Evolutionary conservation across 352 stramenopile genomes (phyloP).

Genomic region (Globisporangium middletonii): DNA sequence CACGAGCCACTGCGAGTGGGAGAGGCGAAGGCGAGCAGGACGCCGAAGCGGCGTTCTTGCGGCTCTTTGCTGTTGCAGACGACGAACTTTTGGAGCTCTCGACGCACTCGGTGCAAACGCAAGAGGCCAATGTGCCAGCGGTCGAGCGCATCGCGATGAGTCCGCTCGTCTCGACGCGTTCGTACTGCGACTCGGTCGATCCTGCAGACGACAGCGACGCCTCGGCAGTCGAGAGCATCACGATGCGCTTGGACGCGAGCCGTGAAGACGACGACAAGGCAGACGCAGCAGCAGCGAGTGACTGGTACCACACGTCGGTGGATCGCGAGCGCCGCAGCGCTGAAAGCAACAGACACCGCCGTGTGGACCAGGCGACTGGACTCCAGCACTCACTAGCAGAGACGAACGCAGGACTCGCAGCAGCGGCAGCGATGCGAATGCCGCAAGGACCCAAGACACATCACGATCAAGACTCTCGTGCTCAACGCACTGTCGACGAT

Average conservation of each 20-base stretch:
- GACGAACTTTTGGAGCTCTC: slow-evolving; percentile 28
- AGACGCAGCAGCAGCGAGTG: background rate
- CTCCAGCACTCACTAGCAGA: no score
- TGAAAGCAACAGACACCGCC: no score
- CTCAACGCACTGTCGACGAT: no score
- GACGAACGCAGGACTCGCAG: no score
- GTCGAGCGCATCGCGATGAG: slow-evolving; percentile 6
- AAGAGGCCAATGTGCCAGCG: slow-evolving; percentile 11
- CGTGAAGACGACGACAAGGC: background rate
- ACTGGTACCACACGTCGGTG: background rate
- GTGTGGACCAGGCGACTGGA: no score
- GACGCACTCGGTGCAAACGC: slow-evolving; percentile 26
- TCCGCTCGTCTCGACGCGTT: background rate
- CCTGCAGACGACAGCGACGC: slow-evolving; percentile 4
- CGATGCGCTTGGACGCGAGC: background rate
- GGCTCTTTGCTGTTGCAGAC: slow-evolving; percentile 36
- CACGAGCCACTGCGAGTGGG: slow-evolving; percentile 9
- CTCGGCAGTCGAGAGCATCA: background rate
- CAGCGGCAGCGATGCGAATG: no score
- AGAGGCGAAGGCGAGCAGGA: slow-evolving; percentile 13
- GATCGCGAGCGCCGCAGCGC: background rate
- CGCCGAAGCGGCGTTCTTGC: slow-evolving; percentile 28
- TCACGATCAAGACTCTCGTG: no score
- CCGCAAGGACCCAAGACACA: no score
- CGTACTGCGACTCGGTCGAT: slow-evolving; percentile 14